Evolutionary conservation across 2,329 filamentous ascomycete genomes (phyloP).

Genomic region (Dothistroma pini): DNA sequence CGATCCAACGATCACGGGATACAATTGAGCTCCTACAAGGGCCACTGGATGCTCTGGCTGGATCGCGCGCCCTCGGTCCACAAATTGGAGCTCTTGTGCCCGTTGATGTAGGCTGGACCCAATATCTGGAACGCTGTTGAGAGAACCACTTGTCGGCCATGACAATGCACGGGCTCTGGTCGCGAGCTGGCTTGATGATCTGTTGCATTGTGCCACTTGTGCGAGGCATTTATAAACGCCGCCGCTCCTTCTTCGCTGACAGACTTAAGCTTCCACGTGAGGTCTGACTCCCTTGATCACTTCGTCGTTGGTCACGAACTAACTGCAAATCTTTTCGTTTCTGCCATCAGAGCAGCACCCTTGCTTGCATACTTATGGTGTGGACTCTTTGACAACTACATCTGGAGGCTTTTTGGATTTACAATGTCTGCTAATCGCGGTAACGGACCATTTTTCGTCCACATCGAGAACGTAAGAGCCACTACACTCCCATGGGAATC

Average conservation of each 20-base stretch:
- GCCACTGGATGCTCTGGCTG: background rate
- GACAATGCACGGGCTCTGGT: background rate
- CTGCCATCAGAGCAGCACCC: background rate
- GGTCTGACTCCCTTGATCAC: background rate
- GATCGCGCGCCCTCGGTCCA: background rate
- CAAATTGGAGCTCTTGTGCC: background rate
- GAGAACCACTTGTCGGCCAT: background rate
- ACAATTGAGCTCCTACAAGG: background rate
- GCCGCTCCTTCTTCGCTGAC: background rate
- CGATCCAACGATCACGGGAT: background rate
- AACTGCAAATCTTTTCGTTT: background rate
- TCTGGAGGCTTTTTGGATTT: constrained; percentile 7
- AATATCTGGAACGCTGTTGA: background rate
- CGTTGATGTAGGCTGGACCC: background rate
- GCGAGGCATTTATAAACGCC: constrained; percentile 3
- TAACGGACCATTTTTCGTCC: constrained; percentile 18
- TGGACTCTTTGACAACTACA: constrained; percentile 2
- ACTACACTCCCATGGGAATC: background rate
- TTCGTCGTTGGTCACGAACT: background rate
- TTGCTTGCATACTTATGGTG: background rate
- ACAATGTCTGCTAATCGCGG: constrained; percentile 4
- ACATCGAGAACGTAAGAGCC: constrained; percentile 23
- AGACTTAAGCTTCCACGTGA: background rate
- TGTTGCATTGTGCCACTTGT: background rate
- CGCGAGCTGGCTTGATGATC: background rate